Conservation (phyloP, 805 yeast genomes). For the Barnettozyma botsteinii region DNA sequence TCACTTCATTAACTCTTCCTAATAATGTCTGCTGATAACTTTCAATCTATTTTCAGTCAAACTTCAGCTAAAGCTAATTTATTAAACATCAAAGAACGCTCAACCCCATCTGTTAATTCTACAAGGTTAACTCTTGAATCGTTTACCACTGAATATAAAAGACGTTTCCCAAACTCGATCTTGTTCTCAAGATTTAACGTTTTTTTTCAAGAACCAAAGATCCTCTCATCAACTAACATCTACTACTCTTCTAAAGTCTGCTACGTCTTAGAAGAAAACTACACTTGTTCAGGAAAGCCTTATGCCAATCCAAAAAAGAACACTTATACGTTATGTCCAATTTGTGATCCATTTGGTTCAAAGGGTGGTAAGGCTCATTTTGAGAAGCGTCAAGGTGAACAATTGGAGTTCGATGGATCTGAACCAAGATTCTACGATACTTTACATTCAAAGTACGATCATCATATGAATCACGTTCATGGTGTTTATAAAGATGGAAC, state of each 20-base stretch:
- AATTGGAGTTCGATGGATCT: conserved; percentile 3
- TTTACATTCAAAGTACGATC: conserved; percentile 10
- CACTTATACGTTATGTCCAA: conserved; percentile 14
- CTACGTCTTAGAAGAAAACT: conserved; percentile 5
- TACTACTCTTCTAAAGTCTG: conserved; percentile 10
- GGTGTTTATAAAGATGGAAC: conserved; percentile 7
- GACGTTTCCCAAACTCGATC: conserved; percentile 4
- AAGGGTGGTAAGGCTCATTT: neutral
- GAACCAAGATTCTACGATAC: conserved; percentile 13
- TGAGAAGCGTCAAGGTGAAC: conserved; percentile 3
- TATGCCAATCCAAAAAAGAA: conserved; percentile 10
- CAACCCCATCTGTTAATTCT: too few species aligned
- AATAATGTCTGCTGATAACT: too few species aligned
- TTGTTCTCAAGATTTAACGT: conserved; percentile 1
- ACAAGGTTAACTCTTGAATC: neutral
- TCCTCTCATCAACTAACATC: conserved; percentile 12
- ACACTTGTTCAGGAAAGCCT: conserved; percentile 9
- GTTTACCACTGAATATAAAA: neutral
- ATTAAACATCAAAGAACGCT: too few species aligned
- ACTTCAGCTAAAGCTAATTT: too few species aligned
- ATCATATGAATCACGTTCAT: conserved; percentile 14
- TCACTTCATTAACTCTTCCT: too few species aligned
- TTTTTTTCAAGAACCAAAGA: conserved; percentile 2
- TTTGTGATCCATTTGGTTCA: conserved; percentile 12
- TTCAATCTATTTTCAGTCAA: too few species aligned